Evolutionary conservation across 371 early-diverging fungal genomes (phyloP).

Genomic region (Haplosporangium sp.): DNA sequence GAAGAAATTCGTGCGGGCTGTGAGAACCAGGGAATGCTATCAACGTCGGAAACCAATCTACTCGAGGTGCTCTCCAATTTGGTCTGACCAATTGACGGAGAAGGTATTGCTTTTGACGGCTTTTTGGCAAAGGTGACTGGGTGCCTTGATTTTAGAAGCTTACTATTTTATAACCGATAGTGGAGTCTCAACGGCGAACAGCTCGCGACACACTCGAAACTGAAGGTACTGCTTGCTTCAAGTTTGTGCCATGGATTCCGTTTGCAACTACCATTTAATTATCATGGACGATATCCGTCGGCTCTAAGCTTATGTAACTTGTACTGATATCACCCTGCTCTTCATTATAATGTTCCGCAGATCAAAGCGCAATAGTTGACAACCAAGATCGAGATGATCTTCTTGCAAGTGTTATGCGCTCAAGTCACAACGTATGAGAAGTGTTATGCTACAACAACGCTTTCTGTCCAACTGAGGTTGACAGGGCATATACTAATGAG

Average conservation of each 20-base stretch:
- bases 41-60: constrained; percentile 26
- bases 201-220: constrained; percentile 5
- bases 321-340: constrained; percentile 13
- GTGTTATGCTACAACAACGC: constrained; percentile 11
- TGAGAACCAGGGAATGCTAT: constrained; percentile 11
- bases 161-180: constrained; percentile 11
- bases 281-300: constrained; percentile 11
- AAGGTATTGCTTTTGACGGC: constrained; percentile 11
- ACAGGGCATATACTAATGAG: constrained; percentile 8
- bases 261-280: constrained; percentile 5
- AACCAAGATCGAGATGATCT: constrained; percentile 17
- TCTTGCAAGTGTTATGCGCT: constrained; percentile 19
- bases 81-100: constrained; percentile 11
- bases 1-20: constrained; percentile 4
- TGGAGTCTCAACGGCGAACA: constrained; percentile 13
- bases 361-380: constrained; percentile 16
- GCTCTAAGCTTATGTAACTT: constrained; percentile 6
- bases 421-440: constrained; percentile 17
- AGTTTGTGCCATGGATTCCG: constrained; percentile 7
- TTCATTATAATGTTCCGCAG: constrained; percentile 7
- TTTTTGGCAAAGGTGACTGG: constrained; percentile 2
- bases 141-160: constrained; percentile 10
- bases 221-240: constrained; percentile 13
- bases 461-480: constrained; percentile 12
- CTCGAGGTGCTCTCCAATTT: constrained; percentile 10